Conservation (phyloP, 768 basidiomycete genomes). For the Peribolospora kevripleyi region DNA sequence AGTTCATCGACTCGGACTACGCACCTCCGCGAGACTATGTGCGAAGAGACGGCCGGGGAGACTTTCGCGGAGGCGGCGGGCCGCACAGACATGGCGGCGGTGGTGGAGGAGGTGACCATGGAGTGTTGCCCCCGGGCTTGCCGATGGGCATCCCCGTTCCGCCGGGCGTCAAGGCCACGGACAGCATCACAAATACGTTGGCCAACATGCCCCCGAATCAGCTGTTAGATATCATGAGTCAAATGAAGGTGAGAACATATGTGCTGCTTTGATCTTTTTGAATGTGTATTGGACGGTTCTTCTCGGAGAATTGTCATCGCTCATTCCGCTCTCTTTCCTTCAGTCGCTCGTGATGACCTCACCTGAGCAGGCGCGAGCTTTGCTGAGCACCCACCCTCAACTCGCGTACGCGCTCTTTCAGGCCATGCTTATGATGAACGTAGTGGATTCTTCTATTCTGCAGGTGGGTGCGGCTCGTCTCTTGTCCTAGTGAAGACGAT, state of each 20-base stretch:
- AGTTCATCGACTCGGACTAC: constrained; percentile 15
- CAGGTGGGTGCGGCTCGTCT: constrained; percentile 27
- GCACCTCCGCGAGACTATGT: not conserved
- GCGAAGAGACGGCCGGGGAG: constrained; percentile 7
- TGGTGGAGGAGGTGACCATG: constrained; percentile 11
- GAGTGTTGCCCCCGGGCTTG: constrained; percentile 29
- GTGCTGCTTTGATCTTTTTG: not conserved
- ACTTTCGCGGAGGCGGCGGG: constrained; percentile 7
- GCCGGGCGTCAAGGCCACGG: constrained; percentile 44
- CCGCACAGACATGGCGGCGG: constrained; percentile 38
- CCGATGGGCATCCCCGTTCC: constrained; percentile 55
- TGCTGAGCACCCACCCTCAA: constrained; percentile 69
- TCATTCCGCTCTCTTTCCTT: not conserved
- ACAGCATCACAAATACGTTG: constrained; percentile 63
- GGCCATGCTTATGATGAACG: constrained; percentile 71
- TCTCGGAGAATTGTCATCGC: not conserved
- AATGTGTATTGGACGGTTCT: not conserved
- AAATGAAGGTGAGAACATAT: constrained; percentile 65
- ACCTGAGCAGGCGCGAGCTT: constrained; percentile 60
- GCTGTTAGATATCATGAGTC: constrained; percentile 77
- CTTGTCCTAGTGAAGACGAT: not conserved
- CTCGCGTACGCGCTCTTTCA: constrained; percentile 91
- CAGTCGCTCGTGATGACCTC: constrained; percentile 80
- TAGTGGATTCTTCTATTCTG: constrained; percentile 66
- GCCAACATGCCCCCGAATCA: constrained; percentile 61